Conservation (phyloP, 2,329 filamentous ascomycete genomes). For the Sarocladium strictum region DNA sequence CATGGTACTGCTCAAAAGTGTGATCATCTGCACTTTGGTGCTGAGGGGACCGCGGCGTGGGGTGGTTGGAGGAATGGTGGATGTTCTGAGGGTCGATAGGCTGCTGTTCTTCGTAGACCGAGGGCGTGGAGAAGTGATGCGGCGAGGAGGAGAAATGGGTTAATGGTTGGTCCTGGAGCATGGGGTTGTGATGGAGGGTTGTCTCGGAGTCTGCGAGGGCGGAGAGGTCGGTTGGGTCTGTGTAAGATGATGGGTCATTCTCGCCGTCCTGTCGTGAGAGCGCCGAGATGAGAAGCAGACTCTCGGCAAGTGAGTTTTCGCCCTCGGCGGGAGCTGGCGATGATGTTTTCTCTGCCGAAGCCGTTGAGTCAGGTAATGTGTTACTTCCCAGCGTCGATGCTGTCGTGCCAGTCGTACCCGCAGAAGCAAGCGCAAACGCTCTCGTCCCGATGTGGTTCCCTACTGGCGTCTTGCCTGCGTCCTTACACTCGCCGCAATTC, state of each 20-base stretch:
- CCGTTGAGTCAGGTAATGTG: not conserved
- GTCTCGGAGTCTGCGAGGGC: conserved; percentile 23
- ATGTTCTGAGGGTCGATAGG: conserved; percentile 58
- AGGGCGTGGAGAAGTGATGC: conserved; percentile 18
- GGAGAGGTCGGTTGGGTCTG: conserved; percentile 43
- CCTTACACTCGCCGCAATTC: conserved; percentile 86
- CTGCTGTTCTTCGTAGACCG: conserved; percentile 31
- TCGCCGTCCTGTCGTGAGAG: conserved; percentile 17
- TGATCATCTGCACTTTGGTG: conserved; percentile 1
- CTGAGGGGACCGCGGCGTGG: conserved; percentile 19
- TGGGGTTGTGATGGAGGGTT: conserved; percentile 19
- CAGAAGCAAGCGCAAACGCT: conserved; percentile 4
- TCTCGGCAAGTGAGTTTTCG: conserved; percentile 5
- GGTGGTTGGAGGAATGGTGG: conserved; percentile 30
- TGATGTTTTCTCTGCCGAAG: not conserved
- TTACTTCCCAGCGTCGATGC: not conserved
- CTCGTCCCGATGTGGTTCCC: not conserved
- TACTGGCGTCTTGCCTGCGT: conserved; percentile 54
- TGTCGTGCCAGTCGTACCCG: not conserved
- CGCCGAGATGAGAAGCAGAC: conserved; percentile 10
- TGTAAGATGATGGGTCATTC: conserved; percentile 32
- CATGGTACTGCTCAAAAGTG: conserved; percentile 36
- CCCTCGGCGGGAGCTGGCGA: not conserved
- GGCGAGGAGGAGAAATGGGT: conserved; percentile 25
- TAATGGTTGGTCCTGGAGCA: conserved; percentile 21